Evolutionary conservation across 2,329 filamentous ascomycete genomes (phyloP).

Genomic region (Reticulascus tulasneorum): DNA sequence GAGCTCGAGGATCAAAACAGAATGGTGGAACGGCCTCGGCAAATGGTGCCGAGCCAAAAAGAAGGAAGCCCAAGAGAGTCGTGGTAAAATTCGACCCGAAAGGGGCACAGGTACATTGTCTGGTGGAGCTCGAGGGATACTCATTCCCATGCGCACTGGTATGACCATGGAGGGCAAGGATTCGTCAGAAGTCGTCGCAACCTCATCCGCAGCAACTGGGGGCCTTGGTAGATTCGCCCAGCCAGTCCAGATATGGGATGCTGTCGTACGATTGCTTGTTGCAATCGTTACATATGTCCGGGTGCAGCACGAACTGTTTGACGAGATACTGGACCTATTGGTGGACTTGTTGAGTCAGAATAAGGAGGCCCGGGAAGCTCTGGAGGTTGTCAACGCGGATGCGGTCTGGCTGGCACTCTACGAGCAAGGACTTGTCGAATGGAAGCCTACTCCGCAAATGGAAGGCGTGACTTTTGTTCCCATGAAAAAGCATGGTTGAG

Average conservation of each 20-base stretch:
- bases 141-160: slow-evolving; percentile 22
- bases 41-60: slow-evolving; percentile 45
- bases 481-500: too few species aligned
- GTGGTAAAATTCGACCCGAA: background rate
- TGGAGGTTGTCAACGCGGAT: slow-evolving; percentile 66
- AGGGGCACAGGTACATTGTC: too few species aligned
- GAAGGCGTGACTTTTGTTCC: slow-evolving; percentile 36
- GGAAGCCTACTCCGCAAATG: slow-evolving; percentile 33
- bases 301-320: slow-evolving; percentile 66
- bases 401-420: slow-evolving; percentile 69
- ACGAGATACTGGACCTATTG: slow-evolving; percentile 65
- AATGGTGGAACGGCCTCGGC: slow-evolving; percentile 59
- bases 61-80: slow-evolving; percentile 25
- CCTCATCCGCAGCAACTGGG: slow-evolving; percentile 14
- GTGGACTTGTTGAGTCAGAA: slow-evolving; percentile 44
- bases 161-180: slow-evolving; percentile 18
- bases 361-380: slow-evolving; percentile 46
- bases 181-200: slow-evolving; percentile 2
- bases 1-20: slow-evolving; percentile 65
- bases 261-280: slow-evolving; percentile 54
- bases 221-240: slow-evolving; percentile 58
- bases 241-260: slow-evolving; percentile 60
- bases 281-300: slow-evolving; percentile 59
- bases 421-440: slow-evolving; percentile 36
- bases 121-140: slow-evolving; percentile 9